phyloP scores from a whole-genome alignment of 805 yeast genomes.

The Sugiyamaella mastotermitis region DNA sequence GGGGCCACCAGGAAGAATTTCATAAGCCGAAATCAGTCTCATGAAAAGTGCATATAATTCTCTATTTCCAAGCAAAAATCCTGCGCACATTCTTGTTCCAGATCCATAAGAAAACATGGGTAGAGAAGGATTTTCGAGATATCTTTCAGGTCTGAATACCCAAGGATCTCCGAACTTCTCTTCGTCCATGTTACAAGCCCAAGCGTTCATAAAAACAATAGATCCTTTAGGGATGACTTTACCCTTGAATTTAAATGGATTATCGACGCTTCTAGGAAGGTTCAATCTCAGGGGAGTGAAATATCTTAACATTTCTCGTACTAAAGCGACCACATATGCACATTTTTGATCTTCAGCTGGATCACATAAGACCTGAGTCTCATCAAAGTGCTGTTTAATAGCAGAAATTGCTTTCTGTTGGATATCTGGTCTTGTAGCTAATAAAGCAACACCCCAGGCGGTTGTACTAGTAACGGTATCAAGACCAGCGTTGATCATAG shows the following conservation, averaged over 20 bases:
- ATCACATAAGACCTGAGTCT: slow-evolving; percentile 16
- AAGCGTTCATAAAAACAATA: slow-evolving; percentile 55
- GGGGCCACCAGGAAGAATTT: slow-evolving; percentile 29
- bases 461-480: slow-evolving; percentile 3
- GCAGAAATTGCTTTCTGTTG: slow-evolving; percentile 5
- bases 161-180: slow-evolving; percentile 6
- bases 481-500: slow-evolving; percentile 8
- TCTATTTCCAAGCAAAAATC: slow-evolving; percentile 51
- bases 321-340: slow-evolving; percentile 46
- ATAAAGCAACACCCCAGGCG: slow-evolving; percentile 3
- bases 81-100: slow-evolving; percentile 67
- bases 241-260: slow-evolving; percentile 2
- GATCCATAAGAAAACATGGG: slow-evolving; percentile 38
- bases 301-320: slow-evolving; percentile 53
- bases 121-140: slow-evolving; percentile 2
- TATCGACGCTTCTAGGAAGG: slow-evolving; percentile 36
- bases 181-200: slow-evolving; percentile 61
- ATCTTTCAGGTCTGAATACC: slow-evolving; percentile 11
- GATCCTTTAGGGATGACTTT: slow-evolving; percentile 48
- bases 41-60: slow-evolving; percentile 53
- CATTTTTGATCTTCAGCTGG: slow-evolving; percentile 31
- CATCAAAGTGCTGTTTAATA: slow-evolving; percentile 28
- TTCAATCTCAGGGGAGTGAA: slow-evolving; percentile 65
- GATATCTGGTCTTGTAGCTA: slow-evolving; percentile 1
- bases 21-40: slow-evolving; percentile 46